Evolutionary conservation across 2,329 filamentous ascomycete species (phyloP), one percentile per base, ranked within the genome.

Genomic region (Monilinia aucupariae): DNA sequence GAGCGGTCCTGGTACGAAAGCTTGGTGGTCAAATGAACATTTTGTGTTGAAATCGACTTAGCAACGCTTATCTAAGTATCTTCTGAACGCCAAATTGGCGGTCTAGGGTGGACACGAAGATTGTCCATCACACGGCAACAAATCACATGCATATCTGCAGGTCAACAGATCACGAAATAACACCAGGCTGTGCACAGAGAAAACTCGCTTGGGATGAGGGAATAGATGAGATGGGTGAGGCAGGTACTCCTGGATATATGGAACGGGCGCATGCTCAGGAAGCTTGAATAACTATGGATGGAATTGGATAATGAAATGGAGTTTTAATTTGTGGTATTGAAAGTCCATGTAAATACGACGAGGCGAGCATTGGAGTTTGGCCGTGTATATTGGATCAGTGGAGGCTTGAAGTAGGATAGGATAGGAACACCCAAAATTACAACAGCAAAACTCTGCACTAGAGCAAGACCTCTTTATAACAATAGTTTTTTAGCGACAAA

Each of bases 1-100:
- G 59, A 61, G 51, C 54, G 39, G 22, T 45, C 50, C 25, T 50
- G 54, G 32, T 48, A 58, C 22, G 54, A 58, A 34, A 58, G 34
- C 32, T 9, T 58, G 13, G 27, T 34, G 30, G 30, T 48, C 10
- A 22, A 58, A 58, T 58, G 6, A 58, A 25, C 12, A 43, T 7
- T 7, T 4, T 25, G 13, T 30, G 53, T 45, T 56, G 20, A n/a
- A 20, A 25, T 32, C 13, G 34, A 25, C 30, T 34, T 4, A n/a
- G n/a, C 12, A 12, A 20, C 15, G 27, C 15, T 27, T 4, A 15
- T 6, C 15, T 7, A 41, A 41, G 12, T n/a, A 30, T 8, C 9
- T 30, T 27, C 17, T 13, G 34, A 25, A 39, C n/a, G 8, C 17
- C 25, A 15, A 20, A 17, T 9, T 53, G 12, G 34, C 13, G 13